These are phyloP conservation scores for Pontederia crassipes DNA, from an alignment of 176 grass and related monocot genomes.

Conservation along the genomic window DNA sequence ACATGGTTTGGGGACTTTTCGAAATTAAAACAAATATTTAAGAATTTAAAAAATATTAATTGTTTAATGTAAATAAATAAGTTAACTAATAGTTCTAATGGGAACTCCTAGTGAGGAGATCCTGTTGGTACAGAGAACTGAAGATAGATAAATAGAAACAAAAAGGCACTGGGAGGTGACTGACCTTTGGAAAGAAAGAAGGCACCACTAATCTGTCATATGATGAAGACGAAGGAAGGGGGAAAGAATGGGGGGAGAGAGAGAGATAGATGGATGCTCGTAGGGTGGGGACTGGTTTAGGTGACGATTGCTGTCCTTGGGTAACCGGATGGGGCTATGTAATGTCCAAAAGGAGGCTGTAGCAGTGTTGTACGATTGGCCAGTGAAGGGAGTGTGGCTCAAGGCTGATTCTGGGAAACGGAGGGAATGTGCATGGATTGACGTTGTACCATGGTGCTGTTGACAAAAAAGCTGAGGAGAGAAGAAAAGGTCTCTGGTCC, in stretches of 20 bases:
- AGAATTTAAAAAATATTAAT: no score
- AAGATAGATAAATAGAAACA: no score
- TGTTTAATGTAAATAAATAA: no score
- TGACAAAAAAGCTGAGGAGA: background rate
- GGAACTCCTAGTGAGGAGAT: no score
- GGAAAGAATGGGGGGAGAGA: background rate
- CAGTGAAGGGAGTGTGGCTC: slow-evolving; percentile 39
- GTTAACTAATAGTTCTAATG: no score
- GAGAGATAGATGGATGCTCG: background rate
- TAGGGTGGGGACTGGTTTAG: no score
- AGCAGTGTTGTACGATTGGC: background rate
- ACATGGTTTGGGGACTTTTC: no score
- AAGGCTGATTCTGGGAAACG: slow-evolving; percentile 36
- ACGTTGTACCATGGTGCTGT: background rate
- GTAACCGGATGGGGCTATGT: background rate
- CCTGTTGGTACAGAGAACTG: no score
- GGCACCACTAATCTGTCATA: background rate
- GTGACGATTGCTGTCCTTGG: background rate
- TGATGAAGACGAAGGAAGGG: background rate
- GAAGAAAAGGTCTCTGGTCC: no score
- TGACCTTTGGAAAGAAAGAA: background rate
- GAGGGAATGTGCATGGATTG: background rate
- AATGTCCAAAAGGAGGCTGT: background rate
- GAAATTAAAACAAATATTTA: no score
- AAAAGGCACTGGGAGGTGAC: no score